phyloP scores from a whole-genome alignment of 2,329 filamentous ascomycete species.

The Sporothrix schenckii region DNA sequence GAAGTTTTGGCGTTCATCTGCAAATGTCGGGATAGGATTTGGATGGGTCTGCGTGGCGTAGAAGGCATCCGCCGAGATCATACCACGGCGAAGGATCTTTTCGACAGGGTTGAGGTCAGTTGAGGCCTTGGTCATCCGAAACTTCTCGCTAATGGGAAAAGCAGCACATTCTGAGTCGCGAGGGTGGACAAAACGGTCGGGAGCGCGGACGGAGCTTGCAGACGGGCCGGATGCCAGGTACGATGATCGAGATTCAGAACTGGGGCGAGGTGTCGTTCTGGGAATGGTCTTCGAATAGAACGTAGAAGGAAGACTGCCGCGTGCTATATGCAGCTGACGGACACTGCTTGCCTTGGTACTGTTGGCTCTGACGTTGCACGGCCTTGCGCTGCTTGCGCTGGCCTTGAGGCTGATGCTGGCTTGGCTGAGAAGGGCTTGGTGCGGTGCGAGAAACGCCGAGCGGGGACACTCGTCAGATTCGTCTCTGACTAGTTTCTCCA shows the following conservation, averaged over 20 bases:
- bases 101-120: constrained; percentile 51
- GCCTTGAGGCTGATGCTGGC: constrained; percentile 15
- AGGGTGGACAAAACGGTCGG: constrained; percentile 57
- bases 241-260: constrained; percentile 38
- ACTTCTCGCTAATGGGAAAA: constrained; percentile 49
- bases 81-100: constrained; percentile 49
- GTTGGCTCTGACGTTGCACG: not conserved
- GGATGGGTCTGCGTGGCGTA: constrained; percentile 43
- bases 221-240: constrained; percentile 14
- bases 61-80: constrained; percentile 50
- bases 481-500: not conserved
- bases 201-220: constrained; percentile 37
- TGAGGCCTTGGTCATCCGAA: constrained; percentile 50
- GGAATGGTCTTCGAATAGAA: constrained; percentile 33
- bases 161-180: constrained; percentile 41
- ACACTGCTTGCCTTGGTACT: constrained; percentile 19
- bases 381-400: not conserved
- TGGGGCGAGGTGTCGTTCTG: constrained; percentile 29
- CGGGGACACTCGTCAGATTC: not conserved
- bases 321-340: constrained; percentile 7
- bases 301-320: constrained; percentile 27
- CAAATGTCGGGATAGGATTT: constrained; percentile 37
- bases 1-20: constrained; percentile 37
- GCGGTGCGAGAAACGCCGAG: constrained; percentile 16
- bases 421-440: not conserved